A percentile compares a stretch with the other conserved stretches of the same genome.
phyloP scores from a whole-genome alignment of 225 moss, liverwort and hornwort species.

The Polytrichum commune region DNA sequence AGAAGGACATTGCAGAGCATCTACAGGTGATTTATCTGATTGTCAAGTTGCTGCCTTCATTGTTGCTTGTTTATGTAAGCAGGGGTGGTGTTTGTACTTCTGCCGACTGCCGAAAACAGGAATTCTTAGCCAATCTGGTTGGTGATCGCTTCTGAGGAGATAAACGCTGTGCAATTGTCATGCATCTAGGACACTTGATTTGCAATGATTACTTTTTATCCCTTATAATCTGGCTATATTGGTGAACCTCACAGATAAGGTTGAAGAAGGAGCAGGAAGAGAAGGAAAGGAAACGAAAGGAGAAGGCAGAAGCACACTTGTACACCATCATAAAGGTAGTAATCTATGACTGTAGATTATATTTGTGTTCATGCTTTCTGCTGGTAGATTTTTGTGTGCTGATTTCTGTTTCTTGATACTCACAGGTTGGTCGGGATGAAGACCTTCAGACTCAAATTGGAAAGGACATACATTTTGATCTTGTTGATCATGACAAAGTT shows the following conservation, averaged over 20 bases:
- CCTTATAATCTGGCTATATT: slow-evolving; percentile 8
- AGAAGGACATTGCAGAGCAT: slow-evolving; percentile 98
- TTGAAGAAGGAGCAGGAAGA: slow-evolving; percentile 99
- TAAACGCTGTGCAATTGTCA: too few species aligned
- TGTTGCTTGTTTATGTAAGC: not conserved
- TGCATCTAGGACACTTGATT: too few species aligned
- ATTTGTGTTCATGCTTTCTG: too few species aligned
- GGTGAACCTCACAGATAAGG: slow-evolving; percentile 54
- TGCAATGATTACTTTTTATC: too few species aligned
- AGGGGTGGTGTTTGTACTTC: not conserved
- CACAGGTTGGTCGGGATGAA: slow-evolving; percentile 95
- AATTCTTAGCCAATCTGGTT: not conserved
- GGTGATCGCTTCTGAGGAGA: too few species aligned
- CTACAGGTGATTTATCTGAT: slow-evolving; percentile 62
- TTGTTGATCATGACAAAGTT: slow-evolving; percentile 99
- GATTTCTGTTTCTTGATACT: not conserved
- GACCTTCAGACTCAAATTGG: slow-evolving; percentile 96
- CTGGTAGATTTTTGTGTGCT: not conserved
- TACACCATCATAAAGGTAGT: slow-evolving; percentile 97
- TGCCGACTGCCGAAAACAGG: not conserved
- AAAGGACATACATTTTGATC: slow-evolving; percentile 97
- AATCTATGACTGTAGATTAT: not conserved
- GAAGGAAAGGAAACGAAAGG: slow-evolving; percentile 96
- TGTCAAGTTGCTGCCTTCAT: not conserved
- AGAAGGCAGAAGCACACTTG: slow-evolving; percentile 95